Conservation (phyloP, 192 early-diverging fungal genomes). For the Entophlyctis luteolus region DNA sequence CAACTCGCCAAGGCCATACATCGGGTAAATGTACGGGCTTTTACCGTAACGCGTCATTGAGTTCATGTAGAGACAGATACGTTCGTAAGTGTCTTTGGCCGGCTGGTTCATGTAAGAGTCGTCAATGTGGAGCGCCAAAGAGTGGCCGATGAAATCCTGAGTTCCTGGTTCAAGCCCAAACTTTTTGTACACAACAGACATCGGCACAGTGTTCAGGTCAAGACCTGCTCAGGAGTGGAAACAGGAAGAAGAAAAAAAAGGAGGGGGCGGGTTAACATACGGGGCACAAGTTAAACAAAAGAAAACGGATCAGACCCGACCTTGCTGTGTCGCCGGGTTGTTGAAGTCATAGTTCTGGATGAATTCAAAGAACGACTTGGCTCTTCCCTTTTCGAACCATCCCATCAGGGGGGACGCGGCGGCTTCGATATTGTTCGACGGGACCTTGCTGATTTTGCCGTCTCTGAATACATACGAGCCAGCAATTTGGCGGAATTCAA, state of each 20-base stretch:
- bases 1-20: constrained; percentile 95
- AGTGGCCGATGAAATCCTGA: constrained; percentile 97
- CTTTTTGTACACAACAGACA: constrained; percentile 82
- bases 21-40: constrained; percentile 94
- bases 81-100: constrained; percentile 83
- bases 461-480: constrained; percentile 90
- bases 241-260: constrained; percentile 5
- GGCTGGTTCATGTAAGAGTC: constrained; percentile 65
- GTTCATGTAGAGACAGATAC: constrained; percentile 86
- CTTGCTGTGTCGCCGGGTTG: constrained; percentile 76
- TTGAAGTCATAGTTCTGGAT: constrained; percentile 85
- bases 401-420: constrained; percentile 82
- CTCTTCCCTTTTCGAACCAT: constrained; percentile 88
- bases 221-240: too few species aligned
- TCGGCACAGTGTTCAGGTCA: constrained; percentile 69
- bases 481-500: constrained; percentile 94
- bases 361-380: constrained; percentile 94
- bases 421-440: constrained; percentile 84
- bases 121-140: constrained; percentile 93
- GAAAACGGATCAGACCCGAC: constrained; percentile 25
- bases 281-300: background rate
- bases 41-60: constrained; percentile 91
- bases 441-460: constrained; percentile 92
- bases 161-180: constrained; percentile 91
- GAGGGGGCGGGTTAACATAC: background rate